These are phyloP conservation scores for Neofusicoccum sp. DNA, from an alignment of 2,329 filamentous ascomycete genomes.

Conservation along the genomic window DNA sequence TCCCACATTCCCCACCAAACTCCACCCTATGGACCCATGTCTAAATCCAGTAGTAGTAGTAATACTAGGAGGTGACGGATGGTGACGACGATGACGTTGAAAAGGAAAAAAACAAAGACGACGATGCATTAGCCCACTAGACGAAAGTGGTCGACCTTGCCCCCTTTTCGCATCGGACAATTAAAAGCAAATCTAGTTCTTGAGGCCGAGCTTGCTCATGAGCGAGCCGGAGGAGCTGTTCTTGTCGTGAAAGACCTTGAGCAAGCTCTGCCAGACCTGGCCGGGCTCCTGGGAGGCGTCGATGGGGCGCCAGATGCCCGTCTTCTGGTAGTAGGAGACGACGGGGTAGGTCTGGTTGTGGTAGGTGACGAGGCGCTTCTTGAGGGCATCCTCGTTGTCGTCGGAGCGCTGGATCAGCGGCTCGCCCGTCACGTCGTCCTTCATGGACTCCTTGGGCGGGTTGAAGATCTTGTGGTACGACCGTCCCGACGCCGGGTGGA, in stretches of 20 bases:
- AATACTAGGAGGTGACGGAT: too few species aligned
- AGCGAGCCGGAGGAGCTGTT: constrained; percentile 44
- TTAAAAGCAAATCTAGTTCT: constrained; percentile 41
- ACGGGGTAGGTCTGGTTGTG: constrained; percentile 92
- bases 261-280: constrained; percentile 90
- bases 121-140: too few species aligned
- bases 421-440: constrained; percentile 94
- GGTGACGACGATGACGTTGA: too few species aligned
- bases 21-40: too few species aligned
- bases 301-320: constrained; percentile 92
- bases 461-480: constrained; percentile 99
- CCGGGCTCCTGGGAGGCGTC: constrained; percentile 96
- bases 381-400: constrained; percentile 92
- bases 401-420: constrained; percentile 93
- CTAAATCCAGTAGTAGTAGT: too few species aligned
- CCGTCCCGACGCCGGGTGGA: constrained; percentile 94
- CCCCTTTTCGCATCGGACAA: too few species aligned
- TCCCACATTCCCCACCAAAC: too few species aligned
- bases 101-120: not conserved
- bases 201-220: constrained; percentile 55
- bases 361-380: constrained; percentile 92
- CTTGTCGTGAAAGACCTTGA: constrained; percentile 75
- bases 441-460: constrained; percentile 91
- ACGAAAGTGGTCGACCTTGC: too few species aligned
- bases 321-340: constrained; percentile 94